A percentile compares a stretch with the other conserved stretches of the same genome.
These are phyloP conservation scores for Alternaria rosae DNA, from an alignment of 2,329 filamentous ascomycete species.

Conservation along the genomic window DNA sequence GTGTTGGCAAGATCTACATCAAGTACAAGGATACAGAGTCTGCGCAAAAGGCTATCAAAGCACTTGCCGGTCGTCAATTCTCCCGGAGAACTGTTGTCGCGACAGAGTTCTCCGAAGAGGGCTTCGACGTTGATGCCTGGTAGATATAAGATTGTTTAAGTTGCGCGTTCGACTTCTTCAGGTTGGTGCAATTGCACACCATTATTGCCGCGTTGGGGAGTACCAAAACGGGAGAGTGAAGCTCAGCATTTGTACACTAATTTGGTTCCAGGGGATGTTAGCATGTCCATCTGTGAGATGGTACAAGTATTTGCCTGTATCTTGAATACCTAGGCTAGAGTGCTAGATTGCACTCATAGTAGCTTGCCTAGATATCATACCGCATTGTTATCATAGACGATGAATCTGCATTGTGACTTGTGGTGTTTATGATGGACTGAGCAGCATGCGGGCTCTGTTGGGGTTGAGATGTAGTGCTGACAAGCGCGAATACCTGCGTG, in stretches of 20 bases:
- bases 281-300: slow-evolving; percentile 1
- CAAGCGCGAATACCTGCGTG: no score
- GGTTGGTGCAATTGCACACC: slow-evolving; percentile 8
- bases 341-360: neutral
- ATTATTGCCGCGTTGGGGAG: slow-evolving; percentile 1
- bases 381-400: neutral
- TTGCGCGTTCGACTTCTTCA: slow-evolving; percentile 2
- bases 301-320: slow-evolving; percentile 5
- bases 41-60: slow-evolving; percentile 82
- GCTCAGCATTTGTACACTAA: slow-evolving; percentile 14
- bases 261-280: slow-evolving; percentile 9
- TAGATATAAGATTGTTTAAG: slow-evolving; percentile 52
- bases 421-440: neutral
- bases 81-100: slow-evolving; percentile 95
- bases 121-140: slow-evolving; percentile 92
- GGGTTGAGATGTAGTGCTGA: neutral
- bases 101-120: slow-evolving; percentile 97
- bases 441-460: no score
- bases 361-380: slow-evolving; percentile 5
- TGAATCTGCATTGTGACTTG: neutral
- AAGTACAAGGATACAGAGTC: slow-evolving; percentile 84
- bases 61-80: slow-evolving; percentile 95
- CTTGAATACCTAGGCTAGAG: slow-evolving; percentile 7
- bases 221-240: slow-evolving; percentile 8
- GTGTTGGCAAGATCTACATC: slow-evolving; percentile 97